Evolutionary conservation across 345 rosid genomes (phyloP).

Genomic region (Hibiscus mutabilis): DNA sequence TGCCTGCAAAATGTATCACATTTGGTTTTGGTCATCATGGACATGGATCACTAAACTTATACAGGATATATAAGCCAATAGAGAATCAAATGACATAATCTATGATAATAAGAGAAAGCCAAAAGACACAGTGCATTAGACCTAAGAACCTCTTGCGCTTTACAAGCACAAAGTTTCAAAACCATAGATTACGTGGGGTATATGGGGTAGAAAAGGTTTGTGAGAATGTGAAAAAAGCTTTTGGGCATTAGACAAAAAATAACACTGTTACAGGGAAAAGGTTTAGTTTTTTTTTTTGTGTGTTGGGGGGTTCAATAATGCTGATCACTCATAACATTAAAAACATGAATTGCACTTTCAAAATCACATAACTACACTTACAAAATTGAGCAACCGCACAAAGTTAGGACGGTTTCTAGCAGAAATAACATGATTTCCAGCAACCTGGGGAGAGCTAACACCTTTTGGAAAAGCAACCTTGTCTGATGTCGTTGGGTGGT

Average conservation of each 20-base stretch:
- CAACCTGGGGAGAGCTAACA: constrained; percentile 65
- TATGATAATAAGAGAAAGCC: neutral
- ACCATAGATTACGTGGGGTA: neutral
- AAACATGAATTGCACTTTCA: neutral
- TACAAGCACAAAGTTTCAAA: neutral
- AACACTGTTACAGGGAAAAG: neutral
- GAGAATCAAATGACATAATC: neutral
- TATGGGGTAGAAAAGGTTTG: neutral
- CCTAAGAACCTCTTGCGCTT: neutral
- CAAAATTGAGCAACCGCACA: constrained; percentile 61
- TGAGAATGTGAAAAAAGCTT: neutral
- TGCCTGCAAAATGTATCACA: constrained; percentile 36
- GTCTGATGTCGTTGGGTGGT: constrained; percentile 62
- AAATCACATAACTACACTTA: constrained; percentile 38
- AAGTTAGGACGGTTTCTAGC: constrained; percentile 58
- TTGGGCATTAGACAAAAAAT: neutral
- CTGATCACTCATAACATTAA: neutral
- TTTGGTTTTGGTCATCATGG: too few species aligned
- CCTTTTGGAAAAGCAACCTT: constrained; percentile 58
- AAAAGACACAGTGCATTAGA: neutral
- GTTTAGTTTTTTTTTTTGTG: neutral
- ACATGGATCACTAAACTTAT: too few species aligned
- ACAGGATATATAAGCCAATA: neutral
- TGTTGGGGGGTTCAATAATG: neutral
- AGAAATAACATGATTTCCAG: constrained; percentile 59